Evolutionary conservation across 441 rosid species (phyloP).

Genomic region (Bruguiera hainesii): DNA sequence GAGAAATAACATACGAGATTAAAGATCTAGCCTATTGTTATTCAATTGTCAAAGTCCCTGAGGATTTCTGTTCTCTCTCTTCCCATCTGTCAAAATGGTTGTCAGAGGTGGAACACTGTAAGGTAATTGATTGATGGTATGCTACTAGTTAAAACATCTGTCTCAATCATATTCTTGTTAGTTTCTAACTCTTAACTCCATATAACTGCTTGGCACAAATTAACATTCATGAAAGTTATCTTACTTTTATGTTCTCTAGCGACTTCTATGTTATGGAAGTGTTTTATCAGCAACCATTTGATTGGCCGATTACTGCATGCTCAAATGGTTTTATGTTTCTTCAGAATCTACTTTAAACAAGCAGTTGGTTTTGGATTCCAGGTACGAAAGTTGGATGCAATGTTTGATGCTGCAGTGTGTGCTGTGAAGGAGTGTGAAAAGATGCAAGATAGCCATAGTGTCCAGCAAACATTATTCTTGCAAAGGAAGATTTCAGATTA

Average conservation of each 20-base stretch:
- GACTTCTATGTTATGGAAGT: neutral
- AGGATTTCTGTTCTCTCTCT: constrained; percentile 61
- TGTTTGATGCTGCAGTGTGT: constrained; percentile 44
- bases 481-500: constrained; percentile 55
- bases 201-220: neutral
- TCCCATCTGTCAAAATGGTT: constrained; percentile 76
- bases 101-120: constrained; percentile 66
- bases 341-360: constrained; percentile 9
- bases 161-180: too few species aligned
- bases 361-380: constrained; percentile 15
- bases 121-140: constrained; percentile 43
- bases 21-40: constrained; percentile 87
- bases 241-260: too few species aligned
- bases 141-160: too few species aligned
- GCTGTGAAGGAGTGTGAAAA: constrained; percentile 43
- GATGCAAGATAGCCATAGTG: constrained; percentile 39
- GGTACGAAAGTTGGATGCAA: constrained; percentile 52
- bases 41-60: constrained; percentile 51
- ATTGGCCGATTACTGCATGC: constrained; percentile 3
- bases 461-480: constrained; percentile 54
- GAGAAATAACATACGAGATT: constrained; percentile 77
- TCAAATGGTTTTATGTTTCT: constrained; percentile 9
- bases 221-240: neutral
- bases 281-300: neutral
- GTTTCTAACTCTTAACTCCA: neutral